A percentile compares a stretch with the other conserved stretches of the same genome.
Conservation (phyloP, 78 protist genomes). For the Andalucia godoyi region DNA sequence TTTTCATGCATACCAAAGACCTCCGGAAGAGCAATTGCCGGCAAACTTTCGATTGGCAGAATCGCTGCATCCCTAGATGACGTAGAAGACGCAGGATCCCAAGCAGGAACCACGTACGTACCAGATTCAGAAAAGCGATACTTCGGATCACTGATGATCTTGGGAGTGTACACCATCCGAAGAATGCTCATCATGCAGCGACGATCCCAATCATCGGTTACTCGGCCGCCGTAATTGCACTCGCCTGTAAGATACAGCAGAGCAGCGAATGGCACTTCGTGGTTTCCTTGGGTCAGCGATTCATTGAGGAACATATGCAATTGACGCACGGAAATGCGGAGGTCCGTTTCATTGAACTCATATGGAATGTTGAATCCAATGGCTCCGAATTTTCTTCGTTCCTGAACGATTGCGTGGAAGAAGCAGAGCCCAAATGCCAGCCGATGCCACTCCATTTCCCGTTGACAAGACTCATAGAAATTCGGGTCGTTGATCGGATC, state of each 20-base stretch:
- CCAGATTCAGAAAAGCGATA: slow-evolving; percentile 6
- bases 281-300: too few relatives aligned
- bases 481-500: slow-evolving; percentile 16
- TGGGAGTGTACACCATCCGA: not conserved
- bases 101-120: slow-evolving; percentile 9
- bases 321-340: slow-evolving; percentile 7
- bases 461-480: not conserved
- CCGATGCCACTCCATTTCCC: slow-evolving; percentile 1
- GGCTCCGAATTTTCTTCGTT: slow-evolving; percentile 50
- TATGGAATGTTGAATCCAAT: slow-evolving; percentile 58
- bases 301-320: slow-evolving; percentile 32
- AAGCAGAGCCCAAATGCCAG: slow-evolving; percentile 39
- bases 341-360: slow-evolving; percentile 53
- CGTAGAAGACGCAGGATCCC: not conserved
- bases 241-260: slow-evolving; percentile 27
- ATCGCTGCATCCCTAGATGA: not conserved
- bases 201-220: slow-evolving; percentile 64
- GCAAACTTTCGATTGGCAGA: not conserved
- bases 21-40: slow-evolving; percentile 25
- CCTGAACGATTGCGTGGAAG: slow-evolving; percentile 57
- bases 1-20: slow-evolving; percentile 67
- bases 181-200: slow-evolving; percentile 19
- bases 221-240: slow-evolving; percentile 66
- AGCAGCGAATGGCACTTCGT: slow-evolving; percentile 43
- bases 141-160: too few relatives aligned